Percentiles rank a stretch among this genome's conserved stretches.
phyloP scores from a whole-genome alignment of 257 asterid genomes.

The Petunia secreta region DNA sequence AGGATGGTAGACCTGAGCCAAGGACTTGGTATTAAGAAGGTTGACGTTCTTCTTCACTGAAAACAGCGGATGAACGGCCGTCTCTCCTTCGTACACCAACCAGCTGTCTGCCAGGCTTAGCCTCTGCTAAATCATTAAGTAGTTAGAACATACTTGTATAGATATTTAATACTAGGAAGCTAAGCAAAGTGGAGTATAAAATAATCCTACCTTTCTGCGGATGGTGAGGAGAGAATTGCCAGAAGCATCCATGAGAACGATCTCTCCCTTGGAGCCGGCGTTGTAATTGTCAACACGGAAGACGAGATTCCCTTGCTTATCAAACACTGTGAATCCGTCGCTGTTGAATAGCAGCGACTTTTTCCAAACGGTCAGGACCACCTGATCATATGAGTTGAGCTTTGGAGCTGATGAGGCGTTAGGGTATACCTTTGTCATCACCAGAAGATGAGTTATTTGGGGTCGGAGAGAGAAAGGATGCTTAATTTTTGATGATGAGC shows the following conservation, averaged over 20 bases:
- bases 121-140: conserved; percentile 37
- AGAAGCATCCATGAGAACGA: conserved; percentile 67
- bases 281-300: conserved; percentile 80
- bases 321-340: conserved; percentile 81
- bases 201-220: conserved; percentile 62
- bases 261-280: conserved; percentile 45
- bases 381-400: background rate
- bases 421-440: conserved; percentile 63
- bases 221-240: conserved; percentile 68
- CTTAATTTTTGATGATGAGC: background rate
- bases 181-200: no score
- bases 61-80: conserved; percentile 43
- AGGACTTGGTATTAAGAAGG: conserved; percentile 36
- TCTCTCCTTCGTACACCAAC: conserved; percentile 67
- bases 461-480: background rate
- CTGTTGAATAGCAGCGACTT: conserved; percentile 71
- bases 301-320: conserved; percentile 56
- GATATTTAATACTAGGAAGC: no score
- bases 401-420: conserved; percentile 28
- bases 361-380: conserved; percentile 76
- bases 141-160: no score
- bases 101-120: conserved; percentile 63
- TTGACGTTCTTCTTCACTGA: conserved; percentile 52
- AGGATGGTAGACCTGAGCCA: conserved; percentile 46
- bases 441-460: background rate